phyloP scores from a whole-genome alignment of 164 flowering plant species.

The Protea cynaroides region DNA sequence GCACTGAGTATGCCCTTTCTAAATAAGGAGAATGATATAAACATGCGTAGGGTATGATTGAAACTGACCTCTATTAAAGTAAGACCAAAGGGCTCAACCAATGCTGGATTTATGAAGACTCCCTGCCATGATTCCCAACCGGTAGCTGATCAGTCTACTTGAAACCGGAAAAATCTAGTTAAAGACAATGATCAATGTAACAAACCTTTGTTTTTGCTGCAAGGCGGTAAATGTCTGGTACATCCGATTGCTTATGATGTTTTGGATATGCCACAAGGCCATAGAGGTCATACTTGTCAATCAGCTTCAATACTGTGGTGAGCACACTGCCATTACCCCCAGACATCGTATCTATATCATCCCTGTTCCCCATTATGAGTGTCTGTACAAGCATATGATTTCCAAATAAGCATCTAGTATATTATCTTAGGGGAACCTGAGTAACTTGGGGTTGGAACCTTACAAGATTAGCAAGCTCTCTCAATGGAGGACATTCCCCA shows the following conservation, averaged over 20 bases:
- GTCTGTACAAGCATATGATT: conserved; percentile 34
- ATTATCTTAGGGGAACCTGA: background rate
- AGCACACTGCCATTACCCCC: conserved; percentile 63
- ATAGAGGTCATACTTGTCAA: conserved; percentile 79
- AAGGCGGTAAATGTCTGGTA: conserved; percentile 77
- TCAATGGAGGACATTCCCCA: conserved; percentile 68
- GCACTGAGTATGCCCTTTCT: too few species aligned
- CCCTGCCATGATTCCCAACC: conserved; percentile 48
- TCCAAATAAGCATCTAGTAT: background rate
- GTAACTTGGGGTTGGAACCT: conserved; percentile 10
- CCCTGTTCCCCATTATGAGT: conserved; percentile 83
- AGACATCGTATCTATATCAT: conserved; percentile 76
- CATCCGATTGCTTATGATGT: conserved; percentile 82
- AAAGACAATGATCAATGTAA: background rate
- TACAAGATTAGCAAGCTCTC: conserved; percentile 89
- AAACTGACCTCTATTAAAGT: conserved; percentile 87
- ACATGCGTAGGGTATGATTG: background rate
- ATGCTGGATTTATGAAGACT: conserved; percentile 94
- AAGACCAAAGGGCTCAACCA: conserved; percentile 95
- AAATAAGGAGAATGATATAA: background rate
- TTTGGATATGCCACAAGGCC: conserved; percentile 84
- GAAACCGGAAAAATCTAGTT: background rate
- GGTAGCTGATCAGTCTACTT: conserved; percentile 6
- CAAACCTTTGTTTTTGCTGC: conserved; percentile 74
- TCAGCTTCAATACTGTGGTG: conserved; percentile 58